Base-by-base conservation (phyloP, 208 protist species). In the Leishmania major region DNA sequence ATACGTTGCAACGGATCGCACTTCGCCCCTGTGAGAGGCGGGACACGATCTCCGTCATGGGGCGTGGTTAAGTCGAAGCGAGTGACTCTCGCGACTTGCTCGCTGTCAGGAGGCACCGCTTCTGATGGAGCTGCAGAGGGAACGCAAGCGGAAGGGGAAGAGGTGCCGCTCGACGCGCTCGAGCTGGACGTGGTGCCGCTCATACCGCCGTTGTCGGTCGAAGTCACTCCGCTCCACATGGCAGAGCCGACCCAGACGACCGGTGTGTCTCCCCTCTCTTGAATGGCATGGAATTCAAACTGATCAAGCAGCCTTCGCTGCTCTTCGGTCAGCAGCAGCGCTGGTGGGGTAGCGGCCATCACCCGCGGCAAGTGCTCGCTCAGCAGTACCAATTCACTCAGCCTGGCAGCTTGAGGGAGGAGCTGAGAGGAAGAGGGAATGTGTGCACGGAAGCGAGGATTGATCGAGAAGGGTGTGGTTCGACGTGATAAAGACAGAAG, bases 221-320 rank as follows among this genome's bases (percentile, higher is more conserved):
- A 35, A 3, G 13, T 74, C 8, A 59, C 47, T 1, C 31, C 49
- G 15, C 73, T 51, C 0, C 40, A 31, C 47, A 72, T 77, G 6
- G n/a, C 47, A 37, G 76, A 19, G 60, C 8, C 37, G 7, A 81
- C 71, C 17, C n/a, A 47, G 7, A 85, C 6, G 11, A 81, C 77
- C n/a, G 71, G 49, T 1, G 77, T 78, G 47, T 77, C 75, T 3
- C 22, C 37, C 15, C 60, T 25, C 35, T 66, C 71, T 13, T 74
- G 31, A 64, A 85, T 77, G 35, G 71, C 55, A 22, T 78, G 77
- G 10, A 81, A 74, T 25, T 78, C 71, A 45, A 85, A 85, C 70
- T 80, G 69, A 25, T 71, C 81, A 0, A 85, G 77, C 64, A 85
- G 49, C 37, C 17, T 8, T 35, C 51, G 67, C 49, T 85, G 77